Evolutionary conservation across 495 filamentous ascomycete genomes (phyloP), one percentile per base, ranked within the genome.

Genomic region (Bombardia bombarda): DNA sequence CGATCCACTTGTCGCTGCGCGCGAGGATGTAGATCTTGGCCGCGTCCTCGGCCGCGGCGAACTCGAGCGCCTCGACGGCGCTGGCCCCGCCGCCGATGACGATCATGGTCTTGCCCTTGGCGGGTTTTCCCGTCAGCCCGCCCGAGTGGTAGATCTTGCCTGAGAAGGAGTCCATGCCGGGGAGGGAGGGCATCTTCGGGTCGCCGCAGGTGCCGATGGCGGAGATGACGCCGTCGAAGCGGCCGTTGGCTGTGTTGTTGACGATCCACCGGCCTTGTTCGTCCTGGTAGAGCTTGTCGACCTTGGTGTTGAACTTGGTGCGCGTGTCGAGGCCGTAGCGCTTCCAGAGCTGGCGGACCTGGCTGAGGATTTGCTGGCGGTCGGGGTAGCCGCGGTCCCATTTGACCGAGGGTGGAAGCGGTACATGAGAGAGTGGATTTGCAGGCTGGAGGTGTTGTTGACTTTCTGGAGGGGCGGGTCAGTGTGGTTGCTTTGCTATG

Each of bases 351-450:
- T 80, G 58, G 17, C 72, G 67, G 22, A 92, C 81, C 53, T 87
- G 77, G 13, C 72, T 69, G 24, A 86, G 68, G 48, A 93, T 90
- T 49, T 86, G 77, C 43, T 79, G 59, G 25, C 84, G 79, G 36
- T 80, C 72, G 0, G 87, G 87, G 55, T 93, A 92, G 32, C 84
- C 83, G 12, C 64, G 62, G n/a, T 70, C 63, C 76, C 84, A 92
- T 38, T 69, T 66, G 2, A 93, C 76, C 0, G 83, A 85, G 0
- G 87, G 45, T 89, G 85, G 60, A 92, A 94, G 23, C 87, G 78
- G 61, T 90, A 92, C 86, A 92, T 90, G 45, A 89, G 63, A 32
- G 80, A 85, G 57, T 92, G 84, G 28, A 92, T 86, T 50, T 92
- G 86, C 0, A 92, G 74, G 32, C 82, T 73, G 1, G 84, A 87